Evolutionary conservation across 169 alveolate species (phyloP).

Genomic region (Plasmodium relictum): DNA sequence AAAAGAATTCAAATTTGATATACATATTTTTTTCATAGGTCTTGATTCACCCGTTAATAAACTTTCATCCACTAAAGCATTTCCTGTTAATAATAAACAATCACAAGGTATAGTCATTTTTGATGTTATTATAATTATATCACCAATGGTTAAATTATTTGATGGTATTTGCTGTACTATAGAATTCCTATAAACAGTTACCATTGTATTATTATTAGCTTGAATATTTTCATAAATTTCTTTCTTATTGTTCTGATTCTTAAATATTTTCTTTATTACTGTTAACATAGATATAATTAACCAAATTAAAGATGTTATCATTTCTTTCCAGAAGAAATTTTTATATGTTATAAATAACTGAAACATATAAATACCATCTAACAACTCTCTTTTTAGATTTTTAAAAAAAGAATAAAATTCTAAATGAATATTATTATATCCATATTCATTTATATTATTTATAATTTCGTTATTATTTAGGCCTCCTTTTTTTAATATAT

Average conservation of each 20-base stretch:
- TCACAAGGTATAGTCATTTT: slow-evolving; percentile 90
- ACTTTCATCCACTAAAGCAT: slow-evolving; percentile 90
- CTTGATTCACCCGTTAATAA: slow-evolving; percentile 92
- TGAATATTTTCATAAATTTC: slow-evolving; percentile 82
- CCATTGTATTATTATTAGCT: slow-evolving; percentile 74
- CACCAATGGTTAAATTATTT: slow-evolving; percentile 87
- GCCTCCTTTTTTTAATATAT: slow-evolving; percentile 85
- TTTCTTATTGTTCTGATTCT: slow-evolving; percentile 85
- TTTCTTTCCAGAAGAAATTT: slow-evolving; percentile 85
- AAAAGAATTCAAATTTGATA: slow-evolving; percentile 75
- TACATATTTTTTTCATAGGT: slow-evolving; percentile 88
- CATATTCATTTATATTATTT: slow-evolving; percentile 79
- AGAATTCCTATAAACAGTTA: slow-evolving; percentile 83
- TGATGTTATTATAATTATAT: slow-evolving; percentile 82
- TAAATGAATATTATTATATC: slow-evolving; percentile 81
- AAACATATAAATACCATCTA: slow-evolving; percentile 86
- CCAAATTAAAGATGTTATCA: slow-evolving; percentile 87
- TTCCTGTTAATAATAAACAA: slow-evolving; percentile 87
- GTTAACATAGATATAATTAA: slow-evolving; percentile 79
- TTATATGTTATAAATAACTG: slow-evolving; percentile 84
- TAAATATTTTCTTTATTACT: slow-evolving; percentile 81
- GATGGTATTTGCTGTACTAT: slow-evolving; percentile 82
- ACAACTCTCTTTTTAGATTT: slow-evolving; percentile 81
- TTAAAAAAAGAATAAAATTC: slow-evolving; percentile 79
- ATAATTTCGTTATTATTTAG: slow-evolving; percentile 83